These are phyloP conservation scores for Phytophthora brassicae DNA, from an alignment of 352 stramenopile species.

Conservation along the genomic window DNA sequence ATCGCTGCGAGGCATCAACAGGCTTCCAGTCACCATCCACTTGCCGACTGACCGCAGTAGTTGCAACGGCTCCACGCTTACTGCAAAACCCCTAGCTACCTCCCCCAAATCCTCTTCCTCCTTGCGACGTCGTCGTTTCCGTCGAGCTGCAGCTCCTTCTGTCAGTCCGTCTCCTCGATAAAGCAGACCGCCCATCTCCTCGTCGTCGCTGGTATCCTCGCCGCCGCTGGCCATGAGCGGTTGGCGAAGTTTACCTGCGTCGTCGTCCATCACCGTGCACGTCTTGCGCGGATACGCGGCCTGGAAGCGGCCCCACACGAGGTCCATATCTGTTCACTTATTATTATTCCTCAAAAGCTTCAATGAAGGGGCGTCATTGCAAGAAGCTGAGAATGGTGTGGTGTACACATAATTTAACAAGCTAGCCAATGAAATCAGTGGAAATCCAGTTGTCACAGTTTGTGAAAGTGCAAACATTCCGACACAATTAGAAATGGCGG, in stretches of 20 bases:
- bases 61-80: slow-evolving; percentile 34
- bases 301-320: slow-evolving; percentile 33
- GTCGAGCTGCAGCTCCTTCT: slow-evolving; percentile 21
- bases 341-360: slow-evolving; percentile 6
- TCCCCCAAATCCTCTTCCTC: slow-evolving; percentile 48
- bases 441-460: too few relatives aligned
- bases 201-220: slow-evolving; percentile 25
- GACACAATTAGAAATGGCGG: too few relatives aligned
- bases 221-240: slow-evolving; percentile 36
- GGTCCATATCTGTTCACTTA: slow-evolving; percentile 13
- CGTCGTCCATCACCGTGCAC: slow-evolving; percentile 38
- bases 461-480: too few relatives aligned
- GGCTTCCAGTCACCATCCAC: slow-evolving; percentile 24
- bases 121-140: slow-evolving; percentile 40
- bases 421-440: background rate
- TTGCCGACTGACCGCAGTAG: slow-evolving; percentile 28
- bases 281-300: slow-evolving; percentile 15
- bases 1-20: slow-evolving; percentile 10
- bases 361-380: slow-evolving; percentile 20
- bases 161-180: slow-evolving; percentile 19
- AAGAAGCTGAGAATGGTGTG: too few relatives aligned
- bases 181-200: slow-evolving; percentile 25
- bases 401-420: too few relatives aligned
- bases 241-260: slow-evolving; percentile 33
- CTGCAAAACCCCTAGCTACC: slow-evolving; percentile 14